Base-by-base conservation (phyloP, 176 grass and related monocot genomes). In the Olyra latifolia region DNA sequence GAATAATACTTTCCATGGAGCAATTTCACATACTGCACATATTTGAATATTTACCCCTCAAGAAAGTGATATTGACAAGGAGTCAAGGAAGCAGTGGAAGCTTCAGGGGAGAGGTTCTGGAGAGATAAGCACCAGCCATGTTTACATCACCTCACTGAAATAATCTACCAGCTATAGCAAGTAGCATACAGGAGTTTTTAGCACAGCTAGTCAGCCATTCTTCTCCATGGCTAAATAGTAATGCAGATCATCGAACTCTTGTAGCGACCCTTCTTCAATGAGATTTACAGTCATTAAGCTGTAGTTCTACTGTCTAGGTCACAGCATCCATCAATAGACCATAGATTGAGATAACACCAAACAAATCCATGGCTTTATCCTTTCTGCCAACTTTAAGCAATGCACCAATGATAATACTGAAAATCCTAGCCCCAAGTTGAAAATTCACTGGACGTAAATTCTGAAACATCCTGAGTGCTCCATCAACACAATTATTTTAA, bases 41-140 rank as follows among this genome's bases (percentile, higher is more conserved):
- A 43, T 42, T 59, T 2, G 32, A 35, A 35, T 35, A 4, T 35
- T 24, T 6, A n/a, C 20, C n/a, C 6, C 0, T 40, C 0, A 12
- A 57, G 11, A 25, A 55, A 56, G 10, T 23, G 50, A 74, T 24
- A 41, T 40, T 15, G 52, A 53, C 47, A 49, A 52, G 68, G 42
- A 48, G 14, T 16, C 27, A 55, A 55, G 6, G 19, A 55, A 25
- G 52, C 12, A 42, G 73, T 60, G 14, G 38, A 76, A 27, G 54
- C 7, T 44, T 45, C 1, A 28, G 60, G 40, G 22, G 73, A 19
- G 39, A 76, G 45, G 44, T 76, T 76, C 39, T 76, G 5, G 15
- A 61, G 7, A 76, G 73, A 55, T 76, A 76, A 61, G 8, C 3
- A 7, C 55, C 73, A 76, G 73, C 55, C 55, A 25, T 60, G 39